Conservation (phyloP, 129 eudicot genomes). For the Saussurea involucrata region DNA sequence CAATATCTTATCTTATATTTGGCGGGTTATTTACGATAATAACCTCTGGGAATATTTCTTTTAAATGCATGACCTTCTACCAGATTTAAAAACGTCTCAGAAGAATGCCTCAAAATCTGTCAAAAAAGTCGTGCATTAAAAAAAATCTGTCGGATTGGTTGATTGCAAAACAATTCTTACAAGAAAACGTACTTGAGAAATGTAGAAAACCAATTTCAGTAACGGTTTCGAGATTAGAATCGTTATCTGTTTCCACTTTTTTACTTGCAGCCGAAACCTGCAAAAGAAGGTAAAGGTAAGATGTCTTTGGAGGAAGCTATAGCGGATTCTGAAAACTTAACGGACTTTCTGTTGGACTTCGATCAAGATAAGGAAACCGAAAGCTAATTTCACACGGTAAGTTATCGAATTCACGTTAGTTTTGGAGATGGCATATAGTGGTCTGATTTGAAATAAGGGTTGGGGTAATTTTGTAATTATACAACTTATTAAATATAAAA, state of each 20-base stretch:
- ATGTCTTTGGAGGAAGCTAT: slow-evolving; percentile 85
- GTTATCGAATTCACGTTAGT: slow-evolving; percentile 3
- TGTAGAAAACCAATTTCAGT: not conserved
- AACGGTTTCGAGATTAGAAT: not conserved
- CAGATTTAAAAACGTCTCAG: not conserved
- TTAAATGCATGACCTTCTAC: not conserved
- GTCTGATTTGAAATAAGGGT: not conserved
- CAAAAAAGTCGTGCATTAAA: not conserved
- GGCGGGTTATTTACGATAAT: not conserved
- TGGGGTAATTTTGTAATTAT: not conserved
- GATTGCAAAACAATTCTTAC: not conserved
- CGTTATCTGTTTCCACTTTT: not conserved
- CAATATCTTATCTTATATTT: not conserved
- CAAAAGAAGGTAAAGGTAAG: slow-evolving; percentile 48
- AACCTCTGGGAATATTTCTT: not conserved
- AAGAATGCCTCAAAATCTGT: not conserved
- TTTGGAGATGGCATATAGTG: not conserved
- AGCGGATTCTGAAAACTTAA: slow-evolving; percentile 87
- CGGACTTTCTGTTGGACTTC: slow-evolving; percentile 92
- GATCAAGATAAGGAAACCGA: slow-evolving; percentile 58
- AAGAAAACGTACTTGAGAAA: not conserved
- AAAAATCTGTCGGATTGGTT: not conserved
- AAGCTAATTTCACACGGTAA: slow-evolving; percentile 5
- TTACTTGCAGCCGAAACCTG: slow-evolving; percentile 66
- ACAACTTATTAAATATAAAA: too few species aligned